Base-by-base conservation (phyloP, 768 basidiomycete species). In the Sporobolomyces roseus region DNA sequence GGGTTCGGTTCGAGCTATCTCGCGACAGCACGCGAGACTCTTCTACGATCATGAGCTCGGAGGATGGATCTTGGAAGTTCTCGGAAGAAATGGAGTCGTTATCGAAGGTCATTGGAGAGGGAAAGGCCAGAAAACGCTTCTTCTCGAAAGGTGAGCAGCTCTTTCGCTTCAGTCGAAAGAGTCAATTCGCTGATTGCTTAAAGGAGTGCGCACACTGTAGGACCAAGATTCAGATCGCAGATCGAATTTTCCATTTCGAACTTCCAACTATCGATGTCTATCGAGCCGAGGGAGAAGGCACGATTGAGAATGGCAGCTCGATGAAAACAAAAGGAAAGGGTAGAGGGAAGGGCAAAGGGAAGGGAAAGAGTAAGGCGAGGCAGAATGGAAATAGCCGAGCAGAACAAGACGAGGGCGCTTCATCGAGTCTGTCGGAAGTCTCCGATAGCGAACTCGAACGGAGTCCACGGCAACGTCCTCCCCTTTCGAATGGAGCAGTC, bases 31-130 rank as follows among this genome's bases (percentile, higher is more conserved):
- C 77, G 96, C 96, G 38, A 88, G 86, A 82, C 93, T 98, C 74
- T 91, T 90, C 78, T 96, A 90, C 76, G 91, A 93, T 81, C 87
- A 87, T 88, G 67, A 72, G 14, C 9, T 52, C 6, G 66, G 72
- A 70, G 86, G 88, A 60, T 96, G 93, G 77, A 86, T 90, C 21
- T 84, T 99, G 41, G 86, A 87, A 67, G 93, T 99, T 43, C 84
- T 91, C 43, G 96, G 96, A n/a, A 83, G 96, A 66, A 98, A 99
- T 75, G 96, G 96, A 17, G 93, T 93, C 23, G 97, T 93, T 89
- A 92, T 99, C 7, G 93, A 98, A 72, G 93, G 93, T 35, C 86
- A 90, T n/a, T 99, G 93, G 90, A 87, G 87, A 55, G 89, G 88
- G 16, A 87, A 89, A 72, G 91, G 93, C 21, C 88, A 88, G 68